Conservation (phyloP, 2,329 filamentous ascomycete species). For the Biscogniauxia sp. region DNA sequence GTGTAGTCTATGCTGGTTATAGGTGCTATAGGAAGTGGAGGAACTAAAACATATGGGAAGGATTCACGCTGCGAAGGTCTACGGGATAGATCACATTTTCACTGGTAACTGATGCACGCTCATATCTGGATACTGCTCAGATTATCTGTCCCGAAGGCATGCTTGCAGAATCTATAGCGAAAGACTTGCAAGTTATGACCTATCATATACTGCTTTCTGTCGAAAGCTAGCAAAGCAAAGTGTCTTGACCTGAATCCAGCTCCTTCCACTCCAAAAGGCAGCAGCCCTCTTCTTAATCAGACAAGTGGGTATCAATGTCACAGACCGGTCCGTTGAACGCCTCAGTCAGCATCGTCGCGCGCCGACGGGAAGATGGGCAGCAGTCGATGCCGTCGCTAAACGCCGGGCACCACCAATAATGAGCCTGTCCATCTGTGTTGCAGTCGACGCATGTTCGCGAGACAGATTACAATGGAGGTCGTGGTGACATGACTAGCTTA, state of each 20-base stretch:
- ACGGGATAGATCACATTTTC: not conserved
- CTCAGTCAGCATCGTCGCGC: slow-evolving; percentile 28
- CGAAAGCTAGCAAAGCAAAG: slow-evolving; percentile 17
- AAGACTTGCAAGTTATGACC: slow-evolving; percentile 23
- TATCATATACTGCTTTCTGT: slow-evolving; percentile 20
- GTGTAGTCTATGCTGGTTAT: not conserved
- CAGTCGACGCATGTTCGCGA: slow-evolving; percentile 21
- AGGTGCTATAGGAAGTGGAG: not conserved
- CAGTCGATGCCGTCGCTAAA: slow-evolving; percentile 21
- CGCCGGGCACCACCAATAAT: slow-evolving; percentile 8
- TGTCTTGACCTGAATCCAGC: slow-evolving; percentile 12
- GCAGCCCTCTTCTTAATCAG: slow-evolving; percentile 17
- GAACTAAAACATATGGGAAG: not conserved
- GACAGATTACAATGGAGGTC: slow-evolving; percentile 23
- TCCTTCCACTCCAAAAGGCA: slow-evolving; percentile 20
- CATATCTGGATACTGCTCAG: slow-evolving; percentile 14
- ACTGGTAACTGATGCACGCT: not conserved
- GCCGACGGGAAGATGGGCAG: slow-evolving; percentile 22
- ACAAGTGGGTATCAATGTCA: slow-evolving; percentile 35
- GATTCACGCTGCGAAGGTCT: not conserved
- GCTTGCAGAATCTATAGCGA: slow-evolving; percentile 27
- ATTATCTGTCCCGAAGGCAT: slow-evolving; percentile 23
- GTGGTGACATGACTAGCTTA: slow-evolving; percentile 43
- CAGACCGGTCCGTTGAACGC: slow-evolving; percentile 33
- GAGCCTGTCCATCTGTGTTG: slow-evolving; percentile 23